A percentile compares a stretch with the other conserved stretches of the same genome.
phyloP scores from a whole-genome alignment of 176 grass and related monocot species.

The Canna indica region DNA sequence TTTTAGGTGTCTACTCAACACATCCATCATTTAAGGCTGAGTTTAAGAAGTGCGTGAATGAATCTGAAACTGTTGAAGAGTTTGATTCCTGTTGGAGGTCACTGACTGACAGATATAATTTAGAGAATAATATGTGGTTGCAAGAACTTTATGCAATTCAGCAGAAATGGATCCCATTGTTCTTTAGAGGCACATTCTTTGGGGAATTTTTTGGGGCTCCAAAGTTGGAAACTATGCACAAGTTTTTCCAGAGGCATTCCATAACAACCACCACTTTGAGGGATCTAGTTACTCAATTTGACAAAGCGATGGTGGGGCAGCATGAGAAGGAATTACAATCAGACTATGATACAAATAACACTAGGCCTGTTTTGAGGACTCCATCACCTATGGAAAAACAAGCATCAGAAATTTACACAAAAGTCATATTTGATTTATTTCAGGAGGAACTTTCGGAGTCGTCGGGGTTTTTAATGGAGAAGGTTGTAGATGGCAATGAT shows the following conservation, averaged over 20 bases:
- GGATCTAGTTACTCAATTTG: constrained; percentile 54
- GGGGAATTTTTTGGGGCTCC: constrained; percentile 26
- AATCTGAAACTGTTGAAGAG: constrained; percentile 30
- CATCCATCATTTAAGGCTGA: constrained; percentile 41
- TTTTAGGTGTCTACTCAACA: constrained; percentile 27
- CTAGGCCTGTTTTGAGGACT: constrained; percentile 37
- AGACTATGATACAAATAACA: constrained; percentile 26
- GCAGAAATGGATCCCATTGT: constrained; percentile 46
- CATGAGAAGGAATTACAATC: constrained; percentile 45
- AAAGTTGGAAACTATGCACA: constrained; percentile 46
- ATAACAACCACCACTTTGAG: constrained; percentile 39
- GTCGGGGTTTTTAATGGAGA: constrained; percentile 27
- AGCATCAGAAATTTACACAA: constrained; percentile 48
- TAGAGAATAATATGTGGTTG: constrained; percentile 39
- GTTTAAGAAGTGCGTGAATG: constrained; percentile 40
- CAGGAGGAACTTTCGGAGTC: constrained; percentile 47
- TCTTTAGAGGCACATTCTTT: constrained; percentile 41
- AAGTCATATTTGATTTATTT: constrained; percentile 38
- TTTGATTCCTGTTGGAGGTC: constrained; percentile 45
- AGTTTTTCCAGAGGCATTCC: constrained; percentile 51
- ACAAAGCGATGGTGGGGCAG: constrained; percentile 36
- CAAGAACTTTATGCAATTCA: constrained; percentile 30
- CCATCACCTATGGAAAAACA: constrained; percentile 50
- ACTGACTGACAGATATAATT: constrained; percentile 34
- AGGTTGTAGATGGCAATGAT: constrained; percentile 21